These are phyloP conservation scores for Asparagopsis taxiformis DNA, from an alignment of 31 red algal genomes.

Conservation along the genomic window DNA sequence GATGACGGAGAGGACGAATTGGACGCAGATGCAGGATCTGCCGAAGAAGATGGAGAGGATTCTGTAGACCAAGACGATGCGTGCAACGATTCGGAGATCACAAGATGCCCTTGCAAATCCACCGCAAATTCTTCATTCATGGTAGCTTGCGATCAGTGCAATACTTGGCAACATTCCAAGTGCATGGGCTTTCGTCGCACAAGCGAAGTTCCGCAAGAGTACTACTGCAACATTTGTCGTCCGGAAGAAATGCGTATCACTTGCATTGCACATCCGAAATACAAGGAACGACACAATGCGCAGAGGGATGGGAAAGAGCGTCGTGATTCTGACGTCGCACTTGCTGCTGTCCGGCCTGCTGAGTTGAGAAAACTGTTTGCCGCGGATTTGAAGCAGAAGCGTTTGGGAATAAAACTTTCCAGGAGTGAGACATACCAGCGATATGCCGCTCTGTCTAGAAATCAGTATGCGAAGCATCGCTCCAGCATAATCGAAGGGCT, in stretches of 20 bases:
- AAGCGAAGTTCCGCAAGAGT: constrained; percentile 66
- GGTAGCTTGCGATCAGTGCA: constrained; percentile 91
- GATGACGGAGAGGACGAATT: not conserved
- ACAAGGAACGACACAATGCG: constrained; percentile 38
- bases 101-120: constrained; percentile 84
- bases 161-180: constrained; percentile 90
- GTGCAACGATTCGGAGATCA: constrained; percentile 49
- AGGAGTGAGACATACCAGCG: constrained; percentile 22
- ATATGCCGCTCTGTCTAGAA: constrained; percentile 23
- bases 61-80: constrained; percentile 17
- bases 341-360: constrained; percentile 15
- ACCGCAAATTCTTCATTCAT: constrained; percentile 70
- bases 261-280: constrained; percentile 74
- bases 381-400: constrained; percentile 28
- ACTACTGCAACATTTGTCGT: constrained; percentile 88
- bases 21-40: not conserved
- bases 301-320: constrained; percentile 32
- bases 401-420: constrained; percentile 13
- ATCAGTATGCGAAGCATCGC: constrained; percentile 39
- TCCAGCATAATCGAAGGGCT: constrained; percentile 47
- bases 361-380: constrained; percentile 47
- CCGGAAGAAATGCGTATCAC: constrained; percentile 71
- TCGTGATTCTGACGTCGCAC: constrained; percentile 24
- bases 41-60: not conserved
- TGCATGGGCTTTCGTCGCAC: constrained; percentile 86